These are phyloP conservation scores for Acarospora socialis DNA, from an alignment of 2,329 filamentous ascomycete species.

Conservation along the genomic window DNA sequence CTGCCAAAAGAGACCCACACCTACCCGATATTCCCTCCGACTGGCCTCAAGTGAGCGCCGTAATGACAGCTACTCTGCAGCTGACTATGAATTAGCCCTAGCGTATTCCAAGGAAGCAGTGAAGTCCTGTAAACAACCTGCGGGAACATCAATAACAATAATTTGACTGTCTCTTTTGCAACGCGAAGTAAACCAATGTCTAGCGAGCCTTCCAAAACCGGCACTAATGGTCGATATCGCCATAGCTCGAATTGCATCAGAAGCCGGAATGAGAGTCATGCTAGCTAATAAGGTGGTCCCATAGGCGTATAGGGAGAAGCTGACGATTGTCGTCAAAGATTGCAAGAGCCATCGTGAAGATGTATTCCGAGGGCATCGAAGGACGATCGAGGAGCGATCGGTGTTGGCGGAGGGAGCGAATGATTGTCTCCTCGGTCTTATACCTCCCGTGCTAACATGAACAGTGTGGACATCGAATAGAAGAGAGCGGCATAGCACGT, in stretches of 20 bases:
- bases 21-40: no score
- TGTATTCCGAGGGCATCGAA: conserved; percentile 1
- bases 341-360: no score
- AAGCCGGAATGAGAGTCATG: conserved; percentile 7
- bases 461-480: conserved; percentile 6
- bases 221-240: conserved; percentile 4
- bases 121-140: conserved; percentile 1
- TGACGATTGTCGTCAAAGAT: conserved; percentile 5
- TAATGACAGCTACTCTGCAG: no score
- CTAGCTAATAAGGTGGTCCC: conserved; percentile 8
- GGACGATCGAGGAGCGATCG: not conserved
- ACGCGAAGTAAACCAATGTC: conserved; percentile 3
- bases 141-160: conserved; percentile 7
- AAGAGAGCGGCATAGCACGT: conserved; percentile 3
- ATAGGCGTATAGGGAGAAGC: conserved; percentile 8
- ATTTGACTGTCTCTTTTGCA: conserved; percentile 1
- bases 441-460: conserved; percentile 1
- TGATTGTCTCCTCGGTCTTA: not conserved
- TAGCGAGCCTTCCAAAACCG: conserved; percentile 6
- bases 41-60: no score
- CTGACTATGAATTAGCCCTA: no score
- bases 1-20: no score
- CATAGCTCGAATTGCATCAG: conserved; percentile 7
- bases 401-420: not conserved
- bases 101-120: no score